Evolutionary conservation across 2,329 filamentous ascomycete species (phyloP).

Genomic region (Aspergillus quadrilineatus): DNA sequence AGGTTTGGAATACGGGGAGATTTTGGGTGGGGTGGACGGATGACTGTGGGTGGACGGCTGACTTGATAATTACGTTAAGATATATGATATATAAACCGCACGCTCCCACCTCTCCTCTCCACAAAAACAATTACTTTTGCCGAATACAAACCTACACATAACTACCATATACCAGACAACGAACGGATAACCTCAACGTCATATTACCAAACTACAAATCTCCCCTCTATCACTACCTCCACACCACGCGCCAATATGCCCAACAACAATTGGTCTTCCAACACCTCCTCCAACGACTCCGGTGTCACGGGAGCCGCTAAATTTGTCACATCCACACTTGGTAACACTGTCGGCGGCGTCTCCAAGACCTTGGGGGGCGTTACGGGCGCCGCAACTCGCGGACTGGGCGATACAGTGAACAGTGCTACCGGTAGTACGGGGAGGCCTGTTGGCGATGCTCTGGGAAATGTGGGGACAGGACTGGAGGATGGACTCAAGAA

Average conservation of each 20-base stretch:
- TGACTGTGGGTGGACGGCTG: too few species aligned
- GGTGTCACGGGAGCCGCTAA: slow-evolving; percentile 54
- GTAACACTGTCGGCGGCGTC: slow-evolving; percentile 56
- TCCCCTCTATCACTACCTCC: too few species aligned
- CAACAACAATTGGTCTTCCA: neutral
- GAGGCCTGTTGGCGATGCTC: slow-evolving; percentile 56
- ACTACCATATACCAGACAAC: neutral
- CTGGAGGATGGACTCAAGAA: slow-evolving; percentile 52
- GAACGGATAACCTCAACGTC: neutral
- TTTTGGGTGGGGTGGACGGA: too few species aligned
- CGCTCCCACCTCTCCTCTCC: neutral
- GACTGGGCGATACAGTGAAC: slow-evolving; percentile 57
- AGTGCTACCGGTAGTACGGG: slow-evolving; percentile 56
- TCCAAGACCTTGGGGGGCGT: slow-evolving; percentile 55
- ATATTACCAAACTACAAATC: neutral
- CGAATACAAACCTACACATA: neutral
- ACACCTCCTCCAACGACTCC: slow-evolving; percentile 27
- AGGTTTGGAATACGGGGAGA: too few species aligned
- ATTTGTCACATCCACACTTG: slow-evolving; percentile 56
- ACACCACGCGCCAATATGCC: slow-evolving; percentile 2
- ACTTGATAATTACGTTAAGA: too few species aligned
- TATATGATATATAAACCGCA: slow-evolving; percentile 1
- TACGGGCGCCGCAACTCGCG: slow-evolving; percentile 57
- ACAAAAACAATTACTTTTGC: neutral
- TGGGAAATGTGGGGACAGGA: slow-evolving; percentile 55